Evolutionary conservation across 148 eudicot species (phyloP).

Genomic region (Suaeda aralocaspica): DNA sequence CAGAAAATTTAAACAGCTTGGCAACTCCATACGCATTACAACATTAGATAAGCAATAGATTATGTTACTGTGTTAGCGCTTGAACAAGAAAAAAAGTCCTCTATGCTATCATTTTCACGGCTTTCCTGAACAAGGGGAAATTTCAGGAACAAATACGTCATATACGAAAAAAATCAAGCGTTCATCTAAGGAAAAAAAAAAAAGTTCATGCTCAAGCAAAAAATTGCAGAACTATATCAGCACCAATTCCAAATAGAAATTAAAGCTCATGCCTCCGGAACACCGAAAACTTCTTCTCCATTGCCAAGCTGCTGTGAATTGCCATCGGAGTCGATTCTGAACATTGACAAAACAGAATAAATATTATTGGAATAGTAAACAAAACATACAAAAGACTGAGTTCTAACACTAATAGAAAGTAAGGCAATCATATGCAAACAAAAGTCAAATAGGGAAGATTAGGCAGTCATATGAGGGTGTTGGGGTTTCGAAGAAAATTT

Average conservation of each 20-base stretch:
- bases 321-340: slow-evolving; percentile 19
- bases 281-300: slow-evolving; percentile 9
- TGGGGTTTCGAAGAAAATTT: no score
- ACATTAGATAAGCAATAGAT: neutral
- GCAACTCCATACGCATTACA: neutral
- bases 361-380: neutral
- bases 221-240: neutral
- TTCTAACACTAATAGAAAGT: neutral
- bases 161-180: no score
- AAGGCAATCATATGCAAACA: neutral
- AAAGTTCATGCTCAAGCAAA: neutral
- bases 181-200: neutral
- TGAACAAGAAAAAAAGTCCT: neutral
- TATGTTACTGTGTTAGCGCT: neutral
- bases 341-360: neutral
- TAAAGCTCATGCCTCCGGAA: slow-evolving; percentile 12
- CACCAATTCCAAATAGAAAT: neutral
- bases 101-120: neutral
- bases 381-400: no score
- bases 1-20: neutral
- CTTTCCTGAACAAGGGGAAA: neutral
- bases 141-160: neutral
- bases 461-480: no score
- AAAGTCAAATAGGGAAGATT: no score
- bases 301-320: slow-evolving; percentile 4